A percentile compares a stretch with the other conserved stretches of the same genome.
phyloP scores from a whole-genome alignment of 495 filamentous ascomycete species.

The Penicillium longicatenatum region DNA sequence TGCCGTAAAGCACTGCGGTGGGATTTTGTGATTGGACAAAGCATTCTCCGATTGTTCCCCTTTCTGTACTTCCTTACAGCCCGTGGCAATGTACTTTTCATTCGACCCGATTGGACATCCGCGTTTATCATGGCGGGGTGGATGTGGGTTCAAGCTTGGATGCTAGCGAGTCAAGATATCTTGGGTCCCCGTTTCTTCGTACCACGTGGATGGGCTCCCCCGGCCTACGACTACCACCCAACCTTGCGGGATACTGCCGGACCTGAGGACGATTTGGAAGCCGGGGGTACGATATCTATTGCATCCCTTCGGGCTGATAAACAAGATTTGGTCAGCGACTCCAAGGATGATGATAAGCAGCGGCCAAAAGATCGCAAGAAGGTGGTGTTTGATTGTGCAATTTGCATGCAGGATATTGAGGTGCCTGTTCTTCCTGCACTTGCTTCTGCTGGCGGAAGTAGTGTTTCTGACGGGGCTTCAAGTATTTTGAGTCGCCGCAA shows the following conservation, averaged over 20 bases:
- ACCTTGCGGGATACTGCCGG: conserved; percentile 67
- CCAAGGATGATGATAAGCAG: conserved; percentile 41
- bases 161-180: conserved; percentile 76
- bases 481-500: conserved; percentile 73
- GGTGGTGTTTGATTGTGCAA: conserved; percentile 83
- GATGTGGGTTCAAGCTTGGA: conserved; percentile 90
- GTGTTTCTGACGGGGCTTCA: conserved; percentile 59
- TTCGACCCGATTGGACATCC: conserved; percentile 65
- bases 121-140: conserved; percentile 69
- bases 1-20: conserved; percentile 84
- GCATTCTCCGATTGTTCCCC: conserved; percentile 71
- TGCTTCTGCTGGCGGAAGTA: conserved; percentile 46
- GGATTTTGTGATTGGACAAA: conserved; percentile 87
- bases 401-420: conserved; percentile 89
- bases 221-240: conserved; percentile 95
- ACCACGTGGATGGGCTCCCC: conserved; percentile 68
- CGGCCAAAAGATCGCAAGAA: conserved; percentile 52
- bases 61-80: conserved; percentile 80
- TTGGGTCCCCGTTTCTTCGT: conserved; percentile 82
- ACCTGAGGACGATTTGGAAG: conserved; percentile 67
- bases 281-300: conserved; percentile 69
- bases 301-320: conserved; percentile 56
- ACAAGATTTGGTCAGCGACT: conserved; percentile 39
- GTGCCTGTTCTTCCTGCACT: conserved; percentile 73
- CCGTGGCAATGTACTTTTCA: conserved; percentile 74